phyloP scores from a whole-genome alignment of 208 protist species.

The Leishmania mexicana region DNA sequence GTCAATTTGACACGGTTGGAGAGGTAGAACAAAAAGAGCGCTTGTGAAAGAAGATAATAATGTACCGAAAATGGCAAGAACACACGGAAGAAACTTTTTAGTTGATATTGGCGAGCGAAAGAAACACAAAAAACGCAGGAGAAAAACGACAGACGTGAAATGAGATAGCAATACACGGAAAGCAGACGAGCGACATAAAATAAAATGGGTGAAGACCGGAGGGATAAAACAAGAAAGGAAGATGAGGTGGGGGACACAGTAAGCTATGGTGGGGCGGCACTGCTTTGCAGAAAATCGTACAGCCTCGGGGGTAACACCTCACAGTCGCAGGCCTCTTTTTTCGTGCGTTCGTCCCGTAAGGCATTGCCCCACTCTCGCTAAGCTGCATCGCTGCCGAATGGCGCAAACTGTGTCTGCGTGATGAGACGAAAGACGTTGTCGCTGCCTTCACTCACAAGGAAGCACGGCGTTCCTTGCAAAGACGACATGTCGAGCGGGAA shows the following conservation, averaged over 20 bases:
- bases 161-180: not conserved
- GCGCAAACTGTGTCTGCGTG: constrained; percentile 25
- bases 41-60: not conserved
- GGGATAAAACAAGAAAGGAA: constrained; percentile 4
- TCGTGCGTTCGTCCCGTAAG: not conserved
- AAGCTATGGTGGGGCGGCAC: not conserved
- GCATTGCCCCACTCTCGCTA: not conserved
- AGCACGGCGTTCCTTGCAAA: constrained; percentile 24
- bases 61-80: not conserved
- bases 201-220: not conserved
- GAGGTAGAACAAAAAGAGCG: not conserved
- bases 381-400: constrained; percentile 6
- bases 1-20: not conserved
- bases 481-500: constrained; percentile 29
- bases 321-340: not conserved
- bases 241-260: not conserved
- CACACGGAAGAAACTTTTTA: not conserved
- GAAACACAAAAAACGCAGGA: not conserved
- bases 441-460: constrained; percentile 37
- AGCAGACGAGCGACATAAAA: not conserved
- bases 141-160: not conserved
- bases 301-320: not conserved
- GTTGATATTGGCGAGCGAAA: not conserved
- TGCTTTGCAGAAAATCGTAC: not conserved
- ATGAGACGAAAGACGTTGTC: constrained; percentile 44